Evolutionary conservation across 106 monocot species (phyloP), one percentile per base, ranked within the genome.

Genomic region (Phalaenopsis aphrodite): DNA sequence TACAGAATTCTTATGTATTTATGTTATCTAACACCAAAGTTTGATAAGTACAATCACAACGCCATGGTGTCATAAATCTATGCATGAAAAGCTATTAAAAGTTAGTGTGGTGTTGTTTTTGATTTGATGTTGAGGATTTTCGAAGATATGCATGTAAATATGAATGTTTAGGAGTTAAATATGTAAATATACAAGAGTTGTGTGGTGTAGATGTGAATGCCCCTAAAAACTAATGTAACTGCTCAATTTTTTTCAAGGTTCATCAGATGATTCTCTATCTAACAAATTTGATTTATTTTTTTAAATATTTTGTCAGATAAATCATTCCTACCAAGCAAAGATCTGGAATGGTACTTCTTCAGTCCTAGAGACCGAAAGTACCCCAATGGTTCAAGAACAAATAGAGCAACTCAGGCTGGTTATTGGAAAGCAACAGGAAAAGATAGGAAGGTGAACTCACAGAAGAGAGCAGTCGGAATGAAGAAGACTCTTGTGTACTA

Each of bases 341-440:
- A 95, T 56, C 91, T 93, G 0, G 96, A 96, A 74, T 96, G 96
- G 96, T 96, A 91, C 87, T 96, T 96, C 91, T 96, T 93, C 78
- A 93, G 96, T 84, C 96, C 91, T 2, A 73, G 93, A 58, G 96
- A 96, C 65, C 84, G 96, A 2, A 96, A 96, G 73, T 96, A 96
- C 80, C 96, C 96, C 0, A 96, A 93, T 38, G 96, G 96, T 0
- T 91, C 93, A 10, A 85, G 96, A 84, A 96, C 96, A 0, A 96
- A 96, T 80, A 85, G 96, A 7, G 96, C 96, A 2, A 96, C 96
- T 42, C 83, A 84, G 41, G 89, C 89, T 0, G 96, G 96, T 0
- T 96, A 93, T 78, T 96, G 96, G 96, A 96, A 96, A 84, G 93
- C 96, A 9, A 96, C 96, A 19, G 96, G 96, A 37, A 96, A 93